Percentiles rank a stretch among this genome's conserved stretches.
These are phyloP conservation scores for Colletotrichum cuscutae DNA, from an alignment of 2,329 filamentous ascomycete species.

Conservation along the genomic window DNA sequence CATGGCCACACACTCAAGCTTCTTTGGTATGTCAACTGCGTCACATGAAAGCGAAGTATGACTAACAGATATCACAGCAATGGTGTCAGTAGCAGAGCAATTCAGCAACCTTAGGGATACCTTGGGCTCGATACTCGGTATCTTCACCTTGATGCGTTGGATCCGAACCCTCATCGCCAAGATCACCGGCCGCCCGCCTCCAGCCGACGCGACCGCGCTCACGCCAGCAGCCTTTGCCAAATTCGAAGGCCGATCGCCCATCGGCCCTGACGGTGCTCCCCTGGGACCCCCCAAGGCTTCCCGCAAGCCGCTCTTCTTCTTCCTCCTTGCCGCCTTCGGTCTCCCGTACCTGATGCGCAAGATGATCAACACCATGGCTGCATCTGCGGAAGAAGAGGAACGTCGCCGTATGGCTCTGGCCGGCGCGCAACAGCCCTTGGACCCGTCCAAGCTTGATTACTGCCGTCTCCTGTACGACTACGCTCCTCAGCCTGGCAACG, in stretches of 20 bases:
- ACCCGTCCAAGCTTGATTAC: constrained; percentile 94
- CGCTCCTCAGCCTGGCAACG: constrained; percentile 75
- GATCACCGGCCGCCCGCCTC: constrained; percentile 88
- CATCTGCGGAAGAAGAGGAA: constrained; percentile 86
- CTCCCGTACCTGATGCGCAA: constrained; percentile 98
- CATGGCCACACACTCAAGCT: constrained; percentile 98
- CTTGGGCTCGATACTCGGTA: constrained; percentile 90
- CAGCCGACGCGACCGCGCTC: constrained; percentile 85
- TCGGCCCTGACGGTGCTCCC: constrained; percentile 70
- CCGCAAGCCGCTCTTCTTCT: constrained; percentile 96
- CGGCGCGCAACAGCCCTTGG: constrained; percentile 67
- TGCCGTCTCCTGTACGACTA: constrained; percentile 96
- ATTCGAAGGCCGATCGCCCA: constrained; percentile 77
- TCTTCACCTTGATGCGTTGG: constrained; percentile 97
- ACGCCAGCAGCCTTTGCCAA: constrained; percentile 91
- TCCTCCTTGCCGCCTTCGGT: constrained; percentile 92
- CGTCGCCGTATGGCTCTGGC: constrained; percentile 61
- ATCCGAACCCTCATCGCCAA: constrained; percentile 91
- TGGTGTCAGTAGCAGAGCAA: constrained; percentile 98
- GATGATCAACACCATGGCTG: constrained; percentile 86
- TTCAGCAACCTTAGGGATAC: constrained; percentile 94
- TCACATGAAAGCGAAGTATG: background rate
- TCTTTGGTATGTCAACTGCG: constrained; percentile 78
- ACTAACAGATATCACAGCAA: constrained; percentile 66
- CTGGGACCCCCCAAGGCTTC: constrained; percentile 77